Base-by-base conservation (phyloP, 768 basidiomycete genomes). In the Clitopilus passeckerianus region DNA sequence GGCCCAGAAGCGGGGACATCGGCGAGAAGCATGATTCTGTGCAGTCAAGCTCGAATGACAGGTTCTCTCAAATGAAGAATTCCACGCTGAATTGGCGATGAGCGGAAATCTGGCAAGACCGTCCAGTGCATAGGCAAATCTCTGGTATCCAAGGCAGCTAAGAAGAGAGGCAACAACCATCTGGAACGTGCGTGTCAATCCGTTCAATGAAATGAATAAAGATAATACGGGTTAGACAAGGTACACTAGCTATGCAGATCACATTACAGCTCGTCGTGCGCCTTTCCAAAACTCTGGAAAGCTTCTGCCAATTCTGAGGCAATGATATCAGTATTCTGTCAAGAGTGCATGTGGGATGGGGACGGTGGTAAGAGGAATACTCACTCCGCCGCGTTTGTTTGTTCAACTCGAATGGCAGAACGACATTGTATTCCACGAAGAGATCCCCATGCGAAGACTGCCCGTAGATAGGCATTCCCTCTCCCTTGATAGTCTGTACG, bases 381-480 rank as follows among this genome's bases (percentile, higher is more conserved):
- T 80, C 70, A 98, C 96, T 91, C 70, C 77, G 81, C 65, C 85
- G 85, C 60, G 83, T 84, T 54, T 87, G 82, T 54, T 83, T 67
- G 53, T 86, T 79, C 34, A 99, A 72, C 57, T 87, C 81, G 54
- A 82, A 74, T 2, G 97, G 97, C 57, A 99, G 74, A 16, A 98
- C 87, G 54, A 99, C 92, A 59, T 84, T 92, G 74, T 96, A 99
- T 72, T 98, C 95, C 57, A 99, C 81, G 66, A 85, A 98, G 53
- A 99, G 76, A 70, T 96, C 88, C 15, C 97, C 97, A 62, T 85
- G 78, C n/a, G 73, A 68, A 9, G 76, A 73, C 60, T 77, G 72
- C 59, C 84, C 83, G 67, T 82, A 87, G 35, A 86, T 69, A 1
- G 92, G 90, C 89, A 98, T 93, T 5, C 97, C 97, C 71, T 99